A percentile compares a stretch with the other conserved stretches of the same genome.
Conservation (phyloP, 2,329 filamentous ascomycete genomes). For the Saccharata proteae region DNA sequence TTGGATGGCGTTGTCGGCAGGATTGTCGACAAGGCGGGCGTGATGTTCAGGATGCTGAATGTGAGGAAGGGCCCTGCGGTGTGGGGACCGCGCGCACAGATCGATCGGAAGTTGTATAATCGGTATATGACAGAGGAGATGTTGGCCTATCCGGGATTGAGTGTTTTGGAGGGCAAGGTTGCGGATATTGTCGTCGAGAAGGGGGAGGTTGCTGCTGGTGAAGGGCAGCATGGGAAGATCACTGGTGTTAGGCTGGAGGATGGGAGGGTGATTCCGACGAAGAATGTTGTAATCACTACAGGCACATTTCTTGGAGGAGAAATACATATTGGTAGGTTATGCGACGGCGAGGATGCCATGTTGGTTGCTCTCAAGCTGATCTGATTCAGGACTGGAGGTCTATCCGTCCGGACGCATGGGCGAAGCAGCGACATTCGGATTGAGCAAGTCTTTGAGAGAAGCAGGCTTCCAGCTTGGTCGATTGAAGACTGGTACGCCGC, state of each 20-base stretch:
- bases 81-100: conserved; percentile 93
- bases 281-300: conserved; percentile 83
- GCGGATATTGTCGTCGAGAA: conserved; percentile 75
- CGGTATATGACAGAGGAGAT: conserved; percentile 85
- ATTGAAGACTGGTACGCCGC: conserved; percentile 91
- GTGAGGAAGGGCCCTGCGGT: conserved; percentile 84
- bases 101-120: conserved; percentile 82
- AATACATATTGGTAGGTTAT: conserved; percentile 64
- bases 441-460: conserved; percentile 80
- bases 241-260: conserved; percentile 78
- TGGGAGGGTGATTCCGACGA: conserved; percentile 69
- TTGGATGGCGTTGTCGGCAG: conserved; percentile 80
- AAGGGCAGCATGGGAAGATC: conserved; percentile 57
- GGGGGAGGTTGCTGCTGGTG: conserved; percentile 65
- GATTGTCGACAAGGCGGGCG: conserved; percentile 82
- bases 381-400: conserved; percentile 50
- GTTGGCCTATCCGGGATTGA: conserved; percentile 61
- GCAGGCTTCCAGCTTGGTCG: conserved; percentile 84
- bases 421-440: conserved; percentile 80
- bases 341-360: neutral
- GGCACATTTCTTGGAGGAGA: conserved; percentile 92
- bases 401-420: conserved; percentile 87
- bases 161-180: conserved; percentile 73
- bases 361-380: conserved; percentile 10
- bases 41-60: conserved; percentile 90